Evolutionary conservation across 805 yeast species (phyloP).

Genomic region (Kazachstania psychrophila): DNA sequence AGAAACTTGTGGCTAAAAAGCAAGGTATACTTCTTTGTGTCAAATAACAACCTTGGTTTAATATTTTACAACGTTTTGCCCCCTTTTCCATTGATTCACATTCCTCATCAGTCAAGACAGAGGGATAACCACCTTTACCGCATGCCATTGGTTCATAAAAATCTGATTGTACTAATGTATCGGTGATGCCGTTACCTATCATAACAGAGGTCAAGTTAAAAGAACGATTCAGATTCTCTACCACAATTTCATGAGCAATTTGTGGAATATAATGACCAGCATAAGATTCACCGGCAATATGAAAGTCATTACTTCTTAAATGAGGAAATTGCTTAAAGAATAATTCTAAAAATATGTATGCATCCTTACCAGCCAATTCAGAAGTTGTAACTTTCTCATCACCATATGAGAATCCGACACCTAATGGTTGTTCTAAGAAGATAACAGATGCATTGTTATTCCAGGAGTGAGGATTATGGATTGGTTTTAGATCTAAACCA

Average conservation of each 20-base stretch:
- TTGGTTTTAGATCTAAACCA: conserved; percentile 55
- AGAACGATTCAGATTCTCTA: conserved; percentile 37
- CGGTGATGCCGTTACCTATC: conserved; percentile 91
- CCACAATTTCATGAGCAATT: conserved; percentile 45
- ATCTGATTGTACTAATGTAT: conserved; percentile 67
- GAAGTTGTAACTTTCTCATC: conserved; percentile 53
- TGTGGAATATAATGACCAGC: conserved; percentile 79
- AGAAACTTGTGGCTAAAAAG: conserved; percentile 75
- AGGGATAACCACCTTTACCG: conserved; percentile 74
- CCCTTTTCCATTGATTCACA: conserved; percentile 55
- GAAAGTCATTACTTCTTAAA: conserved; percentile 49
- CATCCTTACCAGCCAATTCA: conserved; percentile 79
- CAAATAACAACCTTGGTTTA: conserved; percentile 59
- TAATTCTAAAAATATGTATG: conserved; percentile 70
- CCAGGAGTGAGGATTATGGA: conserved; percentile 80
- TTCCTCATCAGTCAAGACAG: conserved; percentile 60
- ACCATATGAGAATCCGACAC: conserved; percentile 85
- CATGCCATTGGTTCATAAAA: conserved; percentile 92
- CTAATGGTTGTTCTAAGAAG: conserved; percentile 89
- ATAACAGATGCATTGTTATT: conserved; percentile 83
- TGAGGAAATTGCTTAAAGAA: conserved; percentile 82
- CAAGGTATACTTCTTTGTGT: conserved; percentile 61
- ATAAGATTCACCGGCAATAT: conserved; percentile 77
- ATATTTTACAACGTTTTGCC: conserved; percentile 55
- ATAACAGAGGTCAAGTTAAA: conserved; percentile 68